Evolutionary conservation across 73 alveolate species (phyloP), one percentile per base, ranked within the genome.

Genomic region (Paramecium caudatum): DNA sequence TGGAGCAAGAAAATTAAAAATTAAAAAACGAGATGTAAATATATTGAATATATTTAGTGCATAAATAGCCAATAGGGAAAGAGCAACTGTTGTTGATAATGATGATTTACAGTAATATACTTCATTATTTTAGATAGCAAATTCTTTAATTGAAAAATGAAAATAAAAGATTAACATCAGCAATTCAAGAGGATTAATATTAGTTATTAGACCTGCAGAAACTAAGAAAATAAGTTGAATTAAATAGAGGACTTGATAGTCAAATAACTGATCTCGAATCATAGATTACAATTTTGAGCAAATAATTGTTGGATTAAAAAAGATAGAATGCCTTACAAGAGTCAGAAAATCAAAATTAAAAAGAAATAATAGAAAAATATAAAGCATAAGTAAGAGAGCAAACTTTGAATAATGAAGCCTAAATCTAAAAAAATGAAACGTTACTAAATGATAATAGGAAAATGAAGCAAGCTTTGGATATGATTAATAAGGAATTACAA

Each of bases 371-470:
- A 9, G 80, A 55, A 55, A 55, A 55, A 23, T 55, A 23, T 1
- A 55, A 55, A 55, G 12, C 80, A 55, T 55, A 55, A 55, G n/a
- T 55, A 0, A 68, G 84, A 37, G 84, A 68, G 25, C 12, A 16
- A 68, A 37, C 47, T 68, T 34, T 68, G 0, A 32, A 12, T 12
- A 32, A 13, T 33, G 84, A 68, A 68, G 17, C 61, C 4, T 10
- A 68, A 23, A 43, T n/a, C 2, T 32, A 10, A 34, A 37, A 68
- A 34, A 68, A 68, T n/a, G 84, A 68, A 10, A 17, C 25, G 34
- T 68, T 68, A 23, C 34, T 68, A 10, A 68, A 13, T 32, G 84
- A 68, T 68, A 68, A 68, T 16, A n/a, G 84, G 34, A 68, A 68
- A 68, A 68, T 68, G 84, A 68, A 68, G 34, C 7, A 9, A 8